These are phyloP conservation scores for button mushroom (Agaricus bisporus) DNA, from an alignment of 768 basidiomycete genomes.

Conservation along the genomic window DNA sequence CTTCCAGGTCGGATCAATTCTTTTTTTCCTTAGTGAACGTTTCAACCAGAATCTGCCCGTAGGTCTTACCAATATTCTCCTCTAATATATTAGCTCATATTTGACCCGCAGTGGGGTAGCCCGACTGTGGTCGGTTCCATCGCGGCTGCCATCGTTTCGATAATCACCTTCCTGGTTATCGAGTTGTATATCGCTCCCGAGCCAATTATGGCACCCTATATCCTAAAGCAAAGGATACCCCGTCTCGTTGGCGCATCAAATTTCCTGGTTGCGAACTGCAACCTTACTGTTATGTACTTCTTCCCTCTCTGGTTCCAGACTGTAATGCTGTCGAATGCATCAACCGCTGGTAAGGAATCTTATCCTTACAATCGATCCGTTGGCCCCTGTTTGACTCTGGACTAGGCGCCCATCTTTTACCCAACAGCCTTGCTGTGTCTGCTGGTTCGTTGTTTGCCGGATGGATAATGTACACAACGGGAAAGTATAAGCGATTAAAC, in stretches of 20 bases:
- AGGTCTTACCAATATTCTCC: slow-evolving; percentile 11
- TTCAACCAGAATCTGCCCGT: slow-evolving; percentile 66
- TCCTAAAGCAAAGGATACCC: slow-evolving; percentile 63
- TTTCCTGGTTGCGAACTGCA: slow-evolving; percentile 69
- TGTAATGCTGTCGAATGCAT: slow-evolving; percentile 61
- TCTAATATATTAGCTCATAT: not conserved
- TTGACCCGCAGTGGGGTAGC: slow-evolving; percentile 43
- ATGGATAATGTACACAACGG: slow-evolving; percentile 61
- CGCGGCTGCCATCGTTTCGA: slow-evolving; percentile 34
- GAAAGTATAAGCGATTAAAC: slow-evolving; percentile 56
- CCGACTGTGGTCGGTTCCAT: slow-evolving; percentile 48
- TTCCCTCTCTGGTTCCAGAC: slow-evolving; percentile 85
- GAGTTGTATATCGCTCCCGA: slow-evolving; percentile 63
- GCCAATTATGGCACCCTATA: slow-evolving; percentile 63
- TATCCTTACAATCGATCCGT: not conserved
- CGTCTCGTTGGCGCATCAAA: slow-evolving; percentile 68
- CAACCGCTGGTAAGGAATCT: slow-evolving; percentile 33
- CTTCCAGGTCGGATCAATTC: slow-evolving; percentile 45
- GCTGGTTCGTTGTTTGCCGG: slow-evolving; percentile 63
- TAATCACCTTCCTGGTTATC: slow-evolving; percentile 51
- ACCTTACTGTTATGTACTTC: slow-evolving; percentile 73
- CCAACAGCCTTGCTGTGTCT: slow-evolving; percentile 57
- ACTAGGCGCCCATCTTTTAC: slow-evolving; percentile 52
- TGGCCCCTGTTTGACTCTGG: not conserved
- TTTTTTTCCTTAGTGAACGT: slow-evolving; percentile 65